phyloP scores from a whole-genome alignment of 129 eudicot species.

The Helianthus annuus region HanXRQr2.0-SUNRISE NC_035448.2:33267749-33268248 shows the following conservation, averaged over 20 bases:
- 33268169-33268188: too few relatives aligned
- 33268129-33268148: constrained; percentile 20
- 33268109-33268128: constrained; percentile 99
- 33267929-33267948: neutral
- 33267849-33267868: constrained; percentile 94
- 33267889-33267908: constrained; percentile 67
- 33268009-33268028: constrained; percentile 96
- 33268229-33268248: too few relatives aligned
- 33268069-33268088: constrained; percentile 94
- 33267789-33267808: constrained; percentile 94
- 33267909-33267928: neutral
- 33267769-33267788: constrained; percentile 99
- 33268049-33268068: constrained; percentile 99
- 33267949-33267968: too few relatives aligned
- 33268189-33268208: too few relatives aligned
- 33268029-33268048: constrained; percentile 97
- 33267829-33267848: constrained; percentile 90
- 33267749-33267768: constrained; percentile 94
- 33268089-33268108: constrained; percentile 98
- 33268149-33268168: too few relatives aligned
- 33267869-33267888: constrained; percentile 96
- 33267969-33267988: too few relatives aligned
- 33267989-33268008: neutral
- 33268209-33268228: too few relatives aligned
- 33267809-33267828: constrained; percentile 95